Base-by-base conservation (phyloP, 2,329 filamentous ascomycete species). In the Fusarium sarcochroum region DNA sequence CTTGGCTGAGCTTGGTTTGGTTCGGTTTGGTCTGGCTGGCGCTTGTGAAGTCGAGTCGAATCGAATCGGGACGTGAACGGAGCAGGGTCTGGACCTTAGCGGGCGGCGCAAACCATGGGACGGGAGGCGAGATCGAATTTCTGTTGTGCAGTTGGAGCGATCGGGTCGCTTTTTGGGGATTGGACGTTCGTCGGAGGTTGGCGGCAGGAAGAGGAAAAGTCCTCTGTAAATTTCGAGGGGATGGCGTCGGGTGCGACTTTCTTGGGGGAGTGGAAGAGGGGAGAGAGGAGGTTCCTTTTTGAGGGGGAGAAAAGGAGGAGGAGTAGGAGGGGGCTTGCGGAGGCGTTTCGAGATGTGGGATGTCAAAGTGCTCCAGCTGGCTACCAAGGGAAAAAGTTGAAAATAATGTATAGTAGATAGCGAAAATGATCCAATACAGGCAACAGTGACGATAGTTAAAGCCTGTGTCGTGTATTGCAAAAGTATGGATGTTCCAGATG, bases 1-100 rank as follows among this genome's bases (percentile, higher is more conserved):
- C 58, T 52, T 32, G 27, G 40, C 44, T 23, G 44, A 58, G 50
- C 42, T 53, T 38, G 55, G 47, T 37, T 47, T 18, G 50, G 40
- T 23, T 21, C 21, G 40, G 40, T 41, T 15, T 17, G 40, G 40
- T 23, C 20, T 23, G 40, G 40, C 40, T 41, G 45, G 51, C 70
- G 70, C 68, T 61, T 69, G 54, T 62, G 57, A 69, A 52, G 62
- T 66, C 58, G 45, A 17, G 14, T 35, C 34, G 51, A 64, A 41
- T 64, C 59, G 64, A 69, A 72, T 51, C 70, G 66, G 68, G 66
- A 68, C 46, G 64, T 57, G 58, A 53, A 68, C 56, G 51, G 52
- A 64, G 68, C 66, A 69, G 66, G 70, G 67, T 72, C 66, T 62
- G 63, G 58, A 53, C 57, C 63, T 68, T 70, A 64, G 66, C 42